Conservation (phyloP, 2,329 filamentous ascomycete genomes). For the Lachnellula cervina region DNA sequence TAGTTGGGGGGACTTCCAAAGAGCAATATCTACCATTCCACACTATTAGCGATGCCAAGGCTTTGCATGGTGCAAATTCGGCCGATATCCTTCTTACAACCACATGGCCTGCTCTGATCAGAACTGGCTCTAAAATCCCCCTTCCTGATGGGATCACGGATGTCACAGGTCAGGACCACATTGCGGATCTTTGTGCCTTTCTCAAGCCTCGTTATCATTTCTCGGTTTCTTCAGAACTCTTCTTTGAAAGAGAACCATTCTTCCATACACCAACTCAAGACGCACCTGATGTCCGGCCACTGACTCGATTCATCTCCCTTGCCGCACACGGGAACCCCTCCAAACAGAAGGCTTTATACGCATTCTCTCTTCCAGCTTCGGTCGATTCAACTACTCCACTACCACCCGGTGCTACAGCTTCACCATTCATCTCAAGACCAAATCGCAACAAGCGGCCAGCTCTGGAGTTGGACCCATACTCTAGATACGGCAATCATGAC, state of each 20-base stretch:
- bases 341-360: slow-evolving; percentile 79
- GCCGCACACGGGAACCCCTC: slow-evolving; percentile 69
- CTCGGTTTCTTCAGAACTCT: slow-evolving; percentile 57
- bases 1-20: slow-evolving; percentile 58
- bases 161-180: slow-evolving; percentile 54
- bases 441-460: slow-evolving; percentile 54
- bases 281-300: slow-evolving; percentile 48
- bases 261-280: slow-evolving; percentile 57
- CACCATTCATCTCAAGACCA: slow-evolving; percentile 57
- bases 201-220: slow-evolving; percentile 94
- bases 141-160: slow-evolving; percentile 48
- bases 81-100: slow-evolving; percentile 85
- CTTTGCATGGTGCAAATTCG: slow-evolving; percentile 68
- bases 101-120: slow-evolving; percentile 76
- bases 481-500: slow-evolving; percentile 49
- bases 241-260: slow-evolving; percentile 90
- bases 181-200: slow-evolving; percentile 72
- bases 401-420: slow-evolving; percentile 67
- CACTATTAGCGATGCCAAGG: slow-evolving; percentile 69
- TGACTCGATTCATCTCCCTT: slow-evolving; percentile 89
- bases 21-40: slow-evolving; percentile 76
- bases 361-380: slow-evolving; percentile 65
- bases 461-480: slow-evolving; percentile 44
- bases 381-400: slow-evolving; percentile 55
- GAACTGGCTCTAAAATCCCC: slow-evolving; percentile 59